Percentiles rank a stretch among this genome's conserved stretches.
phyloP scores from a whole-genome alignment of 2,329 filamentous ascomycete genomes.

The Sporothrix luriei region DNA sequence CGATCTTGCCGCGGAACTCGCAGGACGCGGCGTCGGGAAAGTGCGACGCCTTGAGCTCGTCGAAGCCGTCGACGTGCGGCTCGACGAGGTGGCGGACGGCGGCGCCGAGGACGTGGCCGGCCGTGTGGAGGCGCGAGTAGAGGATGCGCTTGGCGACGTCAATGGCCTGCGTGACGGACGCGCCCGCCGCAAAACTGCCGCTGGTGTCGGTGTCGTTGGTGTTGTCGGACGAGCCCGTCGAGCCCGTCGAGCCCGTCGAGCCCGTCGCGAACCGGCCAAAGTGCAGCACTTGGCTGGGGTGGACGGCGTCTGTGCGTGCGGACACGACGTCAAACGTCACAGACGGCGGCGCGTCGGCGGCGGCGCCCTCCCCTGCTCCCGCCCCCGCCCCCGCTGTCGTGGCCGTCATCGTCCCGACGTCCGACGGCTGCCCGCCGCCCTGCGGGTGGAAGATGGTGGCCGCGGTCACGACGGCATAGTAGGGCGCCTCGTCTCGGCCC shows the following conservation, averaged over 20 bases:
- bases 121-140: conserved; percentile 71
- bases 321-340: conserved; percentile 55
- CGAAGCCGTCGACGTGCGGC: conserved; percentile 55
- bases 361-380: no score
- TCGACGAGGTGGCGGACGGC: conserved; percentile 64
- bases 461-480: conserved; percentile 62
- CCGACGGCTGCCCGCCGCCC: conserved; percentile 73
- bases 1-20: conserved; percentile 69
- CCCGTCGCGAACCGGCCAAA: conserved; percentile 58
- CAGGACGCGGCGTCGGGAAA: conserved; percentile 68
- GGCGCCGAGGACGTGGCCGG: conserved; percentile 70
- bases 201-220: no score
- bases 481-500: not conserved
- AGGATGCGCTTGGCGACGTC: conserved; percentile 62
- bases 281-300: conserved; percentile 63
- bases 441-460: conserved; percentile 76
- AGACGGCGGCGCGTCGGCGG: conserved; percentile 46
- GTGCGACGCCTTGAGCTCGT: conserved; percentile 72
- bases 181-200: conserved; percentile 46
- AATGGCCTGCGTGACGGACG: conserved; percentile 58
- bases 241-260: not conserved
- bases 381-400: not conserved
- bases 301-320: conserved; percentile 58
- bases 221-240: conserved; percentile 12
- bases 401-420: conserved; percentile 60